Evolutionary conservation across 2,329 filamentous ascomycete genomes (phyloP).

Genomic region (Aspergillus nomiae): DNA sequence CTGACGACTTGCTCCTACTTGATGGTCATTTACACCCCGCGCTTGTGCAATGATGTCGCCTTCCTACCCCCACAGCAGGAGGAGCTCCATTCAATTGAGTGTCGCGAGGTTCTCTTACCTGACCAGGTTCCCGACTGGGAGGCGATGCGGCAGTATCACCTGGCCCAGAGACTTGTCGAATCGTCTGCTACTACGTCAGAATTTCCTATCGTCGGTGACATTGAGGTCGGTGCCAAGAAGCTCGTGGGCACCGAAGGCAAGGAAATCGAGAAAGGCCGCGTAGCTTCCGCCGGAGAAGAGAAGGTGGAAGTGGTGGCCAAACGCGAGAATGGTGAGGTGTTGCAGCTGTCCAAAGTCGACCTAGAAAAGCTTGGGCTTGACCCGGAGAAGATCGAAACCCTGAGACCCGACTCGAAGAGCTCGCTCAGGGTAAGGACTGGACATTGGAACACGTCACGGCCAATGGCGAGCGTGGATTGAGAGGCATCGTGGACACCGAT

Average conservation of each 20-base stretch:
- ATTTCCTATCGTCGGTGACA: constrained; percentile 56
- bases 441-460: constrained; percentile 77
- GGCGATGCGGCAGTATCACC: constrained; percentile 36
- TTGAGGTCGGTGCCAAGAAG: constrained; percentile 60
- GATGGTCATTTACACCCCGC: constrained; percentile 88
- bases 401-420: constrained; percentile 68
- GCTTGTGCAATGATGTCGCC: constrained; percentile 82
- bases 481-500: constrained; percentile 67
- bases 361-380: constrained; percentile 69
- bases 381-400: constrained; percentile 66
- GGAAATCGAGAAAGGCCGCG: constrained; percentile 59
- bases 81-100: constrained; percentile 74
- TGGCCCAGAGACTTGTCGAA: constrained; percentile 36
- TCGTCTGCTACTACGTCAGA: constrained; percentile 27
- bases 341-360: constrained; percentile 65
- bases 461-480: constrained; percentile 65
- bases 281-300: constrained; percentile 54
- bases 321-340: constrained; percentile 63
- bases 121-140: constrained; percentile 55
- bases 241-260: constrained; percentile 59
- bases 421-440: constrained; percentile 74
- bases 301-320: constrained; percentile 53
- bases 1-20: constrained; percentile 87
- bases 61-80: constrained; percentile 81
- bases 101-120: constrained; percentile 68